Conservation (phyloP, 495 filamentous ascomycete species). For the Trichoderma virens region DNA sequence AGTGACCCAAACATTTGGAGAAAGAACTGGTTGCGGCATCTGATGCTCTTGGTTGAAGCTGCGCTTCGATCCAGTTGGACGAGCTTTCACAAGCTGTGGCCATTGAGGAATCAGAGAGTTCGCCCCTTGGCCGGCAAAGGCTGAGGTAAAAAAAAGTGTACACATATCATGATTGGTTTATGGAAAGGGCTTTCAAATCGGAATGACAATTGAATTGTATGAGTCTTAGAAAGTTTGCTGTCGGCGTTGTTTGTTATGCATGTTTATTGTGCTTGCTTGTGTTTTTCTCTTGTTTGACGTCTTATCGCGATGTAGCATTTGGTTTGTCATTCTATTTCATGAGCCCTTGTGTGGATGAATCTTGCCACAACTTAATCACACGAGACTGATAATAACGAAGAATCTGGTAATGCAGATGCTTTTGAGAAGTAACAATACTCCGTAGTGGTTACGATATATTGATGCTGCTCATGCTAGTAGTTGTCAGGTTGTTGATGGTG, state of each 20-base stretch:
- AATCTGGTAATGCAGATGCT: too few species aligned
- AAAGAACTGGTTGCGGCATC: background rate
- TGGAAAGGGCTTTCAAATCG: background rate
- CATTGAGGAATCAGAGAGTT: background rate
- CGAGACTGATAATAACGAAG: background rate
- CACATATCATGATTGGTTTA: conserved; percentile 6
- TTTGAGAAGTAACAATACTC: too few species aligned
- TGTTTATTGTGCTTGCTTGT: background rate
- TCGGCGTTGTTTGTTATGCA: background rate
- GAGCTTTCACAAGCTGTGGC: background rate
- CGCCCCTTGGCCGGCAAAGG: background rate
- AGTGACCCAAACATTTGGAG: background rate
- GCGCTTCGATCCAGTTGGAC: background rate
- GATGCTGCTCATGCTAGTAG: too few species aligned
- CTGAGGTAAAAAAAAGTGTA: background rate
- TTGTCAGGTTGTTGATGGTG: too few species aligned
- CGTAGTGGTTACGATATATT: too few species aligned
- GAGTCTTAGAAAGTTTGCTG: background rate
- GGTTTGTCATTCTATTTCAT: background rate
- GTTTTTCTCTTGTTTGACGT: background rate
- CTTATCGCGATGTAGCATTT: too few species aligned
- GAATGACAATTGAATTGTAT: conserved; percentile 6
- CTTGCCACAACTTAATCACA: too few species aligned
- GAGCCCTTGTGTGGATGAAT: too few species aligned
- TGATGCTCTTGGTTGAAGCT: background rate